phyloP scores from a whole-genome alignment of 768 basidiomycete genomes.

The Tulasnella sp. region DNA sequence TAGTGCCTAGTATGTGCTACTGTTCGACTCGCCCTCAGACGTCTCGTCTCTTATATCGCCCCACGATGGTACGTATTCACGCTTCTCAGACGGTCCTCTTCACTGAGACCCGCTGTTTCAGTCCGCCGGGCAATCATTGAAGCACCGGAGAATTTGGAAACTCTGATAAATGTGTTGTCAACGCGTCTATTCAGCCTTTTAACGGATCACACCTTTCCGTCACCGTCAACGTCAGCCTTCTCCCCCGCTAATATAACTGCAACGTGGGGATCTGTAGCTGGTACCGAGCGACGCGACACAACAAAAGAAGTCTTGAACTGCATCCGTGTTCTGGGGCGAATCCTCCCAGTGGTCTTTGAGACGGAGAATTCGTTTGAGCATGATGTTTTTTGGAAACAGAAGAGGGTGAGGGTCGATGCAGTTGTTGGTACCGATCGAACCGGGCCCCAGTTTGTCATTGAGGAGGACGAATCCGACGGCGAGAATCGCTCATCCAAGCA shows the following conservation, averaged over 20 bases:
- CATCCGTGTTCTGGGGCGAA: constrained; percentile 76
- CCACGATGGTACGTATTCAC: constrained; percentile 65
- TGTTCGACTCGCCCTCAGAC: constrained; percentile 85
- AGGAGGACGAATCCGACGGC: constrained; percentile 52
- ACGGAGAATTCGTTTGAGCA: constrained; percentile 64
- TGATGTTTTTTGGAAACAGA: constrained; percentile 71
- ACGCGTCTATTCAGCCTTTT: constrained; percentile 62
- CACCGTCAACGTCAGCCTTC: constrained; percentile 43
- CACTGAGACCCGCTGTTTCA: constrained; percentile 27
- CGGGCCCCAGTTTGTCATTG: constrained; percentile 69
- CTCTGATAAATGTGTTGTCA: constrained; percentile 62
- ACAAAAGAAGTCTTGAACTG: constrained; percentile 87
- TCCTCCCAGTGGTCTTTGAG: constrained; percentile 84
- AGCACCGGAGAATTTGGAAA: constrained; percentile 79
- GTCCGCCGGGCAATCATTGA: constrained; percentile 73
- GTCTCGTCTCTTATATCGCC: constrained; percentile 83
- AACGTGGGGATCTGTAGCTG: constrained; percentile 21
- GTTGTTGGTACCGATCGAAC: constrained; percentile 20
- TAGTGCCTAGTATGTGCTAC: constrained; percentile 52
- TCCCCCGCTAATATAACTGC: constrained; percentile 52
- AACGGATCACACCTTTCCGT: constrained; percentile 72
- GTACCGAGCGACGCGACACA: constrained; percentile 43
- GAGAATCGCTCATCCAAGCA: constrained; percentile 19
- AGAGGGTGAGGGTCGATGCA: constrained; percentile 23
- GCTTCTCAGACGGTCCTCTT: constrained; percentile 10